Percentiles rank a stretch among this genome's conserved stretches.
Conservation (phyloP, 2,329 filamentous ascomycete genomes). For the Diaporthe vaccinii region DNA sequence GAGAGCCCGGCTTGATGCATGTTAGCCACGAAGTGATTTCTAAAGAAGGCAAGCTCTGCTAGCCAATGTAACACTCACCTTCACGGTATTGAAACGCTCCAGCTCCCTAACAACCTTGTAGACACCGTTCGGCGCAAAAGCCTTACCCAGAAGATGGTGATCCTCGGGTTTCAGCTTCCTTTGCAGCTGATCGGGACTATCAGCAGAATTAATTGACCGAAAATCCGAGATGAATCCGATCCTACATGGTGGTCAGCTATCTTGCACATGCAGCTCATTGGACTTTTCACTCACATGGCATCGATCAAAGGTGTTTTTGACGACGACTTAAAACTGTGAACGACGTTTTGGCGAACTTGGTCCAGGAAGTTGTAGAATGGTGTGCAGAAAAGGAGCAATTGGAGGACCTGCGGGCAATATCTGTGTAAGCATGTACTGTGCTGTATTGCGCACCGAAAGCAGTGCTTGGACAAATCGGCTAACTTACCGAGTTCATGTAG, state of each 20-base stretch:
- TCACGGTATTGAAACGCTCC: conserved; percentile 92
- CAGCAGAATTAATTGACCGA: conserved; percentile 84
- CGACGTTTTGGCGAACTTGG: conserved; percentile 84
- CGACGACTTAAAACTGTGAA: conserved; percentile 83
- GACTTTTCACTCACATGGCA: conserved; percentile 77
- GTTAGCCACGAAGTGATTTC: conserved; percentile 41
- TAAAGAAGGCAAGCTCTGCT: conserved; percentile 23
- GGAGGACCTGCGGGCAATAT: conserved; percentile 77
- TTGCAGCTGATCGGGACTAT: conserved; percentile 79
- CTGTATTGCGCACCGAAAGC: conserved; percentile 39
- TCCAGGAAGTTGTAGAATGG: conserved; percentile 97
- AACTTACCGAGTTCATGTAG: conserved; percentile 97
- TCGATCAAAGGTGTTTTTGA: conserved; percentile 94
- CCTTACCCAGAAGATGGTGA: conserved; percentile 89
- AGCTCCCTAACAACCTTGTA: conserved; percentile 92
- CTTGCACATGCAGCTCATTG: background rate
- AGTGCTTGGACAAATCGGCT: no score
- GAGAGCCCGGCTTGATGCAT: conserved; percentile 81
- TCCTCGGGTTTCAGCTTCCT: conserved; percentile 84
- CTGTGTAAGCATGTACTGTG: conserved; percentile 46
- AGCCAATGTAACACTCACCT: conserved; percentile 66
- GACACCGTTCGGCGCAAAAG: conserved; percentile 93
- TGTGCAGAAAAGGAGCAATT: conserved; percentile 93
- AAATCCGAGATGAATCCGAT: conserved; percentile 98
- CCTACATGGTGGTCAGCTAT: conserved; percentile 60